These are phyloP conservation scores for Penicillium sp. DNA, from an alignment of 2,329 filamentous ascomycete species.

Conservation along the genomic window DNA sequence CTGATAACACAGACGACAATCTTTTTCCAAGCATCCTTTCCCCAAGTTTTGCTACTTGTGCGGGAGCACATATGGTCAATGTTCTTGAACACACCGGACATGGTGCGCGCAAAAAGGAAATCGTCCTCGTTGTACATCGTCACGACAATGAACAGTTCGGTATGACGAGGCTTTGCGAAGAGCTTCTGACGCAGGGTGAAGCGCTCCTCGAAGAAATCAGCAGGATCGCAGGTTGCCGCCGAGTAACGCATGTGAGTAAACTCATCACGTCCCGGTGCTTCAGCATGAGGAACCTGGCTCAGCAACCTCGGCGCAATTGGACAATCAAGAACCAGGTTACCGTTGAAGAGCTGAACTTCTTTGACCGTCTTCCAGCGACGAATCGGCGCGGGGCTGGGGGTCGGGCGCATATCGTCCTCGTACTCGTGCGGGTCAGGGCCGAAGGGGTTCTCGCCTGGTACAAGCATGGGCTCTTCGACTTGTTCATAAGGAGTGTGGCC, in stretches of 20 bases:
- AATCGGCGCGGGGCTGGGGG: conserved; percentile 62
- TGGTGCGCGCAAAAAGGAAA: conserved; percentile 88
- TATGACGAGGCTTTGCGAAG: conserved; percentile 89
- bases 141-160: conserved; percentile 92
- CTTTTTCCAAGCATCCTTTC: conserved; percentile 98
- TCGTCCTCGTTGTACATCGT: conserved; percentile 99
- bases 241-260: conserved; percentile 82
- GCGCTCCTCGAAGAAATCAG: conserved; percentile 81
- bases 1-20: conserved; percentile 98
- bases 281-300: conserved; percentile 81
- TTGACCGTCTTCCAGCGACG: conserved; percentile 98
- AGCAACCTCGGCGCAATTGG: conserved; percentile 87
- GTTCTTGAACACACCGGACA: conserved; percentile 98
- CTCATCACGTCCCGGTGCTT: conserved; percentile 77
- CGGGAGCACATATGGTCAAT: conserved; percentile 97
- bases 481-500: conserved; percentile 68
- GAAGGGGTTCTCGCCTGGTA: conserved; percentile 61
- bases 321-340: conserved; percentile 95
- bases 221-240: conserved; percentile 90
- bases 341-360: conserved; percentile 94
- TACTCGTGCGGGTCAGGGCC: conserved; percentile 62
- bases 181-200: conserved; percentile 90
- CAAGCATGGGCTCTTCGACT: conserved; percentile 70
- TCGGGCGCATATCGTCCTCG: conserved; percentile 44
- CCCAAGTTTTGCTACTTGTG: conserved; percentile 94